These are phyloP conservation scores for Lepidopterella palustris DNA, from an alignment of 495 filamentous ascomycete species.

Conservation along the genomic window DNA sequence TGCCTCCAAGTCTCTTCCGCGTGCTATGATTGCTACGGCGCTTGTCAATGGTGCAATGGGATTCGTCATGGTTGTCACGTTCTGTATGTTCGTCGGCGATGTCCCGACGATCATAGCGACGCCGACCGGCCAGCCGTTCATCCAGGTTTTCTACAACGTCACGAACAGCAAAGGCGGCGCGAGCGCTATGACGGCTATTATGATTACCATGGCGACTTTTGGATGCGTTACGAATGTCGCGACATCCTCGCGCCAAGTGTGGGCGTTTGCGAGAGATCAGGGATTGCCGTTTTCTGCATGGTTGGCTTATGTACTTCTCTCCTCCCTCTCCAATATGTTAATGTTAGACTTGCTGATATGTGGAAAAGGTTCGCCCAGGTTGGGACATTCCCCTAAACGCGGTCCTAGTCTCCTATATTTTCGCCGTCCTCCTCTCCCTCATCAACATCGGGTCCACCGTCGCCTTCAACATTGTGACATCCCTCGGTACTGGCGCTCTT, in stretches of 20 bases:
- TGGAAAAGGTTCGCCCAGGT: constrained; percentile 25
- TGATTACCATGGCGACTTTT: constrained; percentile 45
- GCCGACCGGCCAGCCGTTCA: constrained; percentile 46
- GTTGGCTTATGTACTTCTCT: constrained; percentile 42
- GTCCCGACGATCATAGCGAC: constrained; percentile 31
- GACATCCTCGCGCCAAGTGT: constrained; percentile 52
- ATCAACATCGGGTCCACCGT: constrained; percentile 55
- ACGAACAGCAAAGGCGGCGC: constrained; percentile 42
- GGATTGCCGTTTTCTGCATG: constrained; percentile 51
- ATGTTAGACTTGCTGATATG: background rate
- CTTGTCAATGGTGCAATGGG: constrained; percentile 32
- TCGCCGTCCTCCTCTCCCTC: constrained; percentile 50
- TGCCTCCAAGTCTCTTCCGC: constrained; percentile 27
- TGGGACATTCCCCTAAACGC: constrained; percentile 50
- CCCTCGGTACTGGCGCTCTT: constrained; percentile 32
- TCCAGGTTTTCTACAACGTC: constrained; percentile 50
- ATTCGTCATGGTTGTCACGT: constrained; percentile 24
- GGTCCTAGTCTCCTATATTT: constrained; percentile 41
- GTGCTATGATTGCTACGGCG: constrained; percentile 32
- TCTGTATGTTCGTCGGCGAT: constrained; percentile 40
- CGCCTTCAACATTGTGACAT: constrained; percentile 52
- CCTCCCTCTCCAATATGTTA: constrained; percentile 17
- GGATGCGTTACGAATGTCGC: constrained; percentile 50
- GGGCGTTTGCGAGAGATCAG: constrained; percentile 52
- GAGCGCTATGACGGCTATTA: constrained; percentile 45